A percentile compares a stretch with the other conserved stretches of the same genome.
Evolutionary conservation across 2,329 filamentous ascomycete genomes (phyloP).

Genomic region (Hymenoscyphus albidus): DNA sequence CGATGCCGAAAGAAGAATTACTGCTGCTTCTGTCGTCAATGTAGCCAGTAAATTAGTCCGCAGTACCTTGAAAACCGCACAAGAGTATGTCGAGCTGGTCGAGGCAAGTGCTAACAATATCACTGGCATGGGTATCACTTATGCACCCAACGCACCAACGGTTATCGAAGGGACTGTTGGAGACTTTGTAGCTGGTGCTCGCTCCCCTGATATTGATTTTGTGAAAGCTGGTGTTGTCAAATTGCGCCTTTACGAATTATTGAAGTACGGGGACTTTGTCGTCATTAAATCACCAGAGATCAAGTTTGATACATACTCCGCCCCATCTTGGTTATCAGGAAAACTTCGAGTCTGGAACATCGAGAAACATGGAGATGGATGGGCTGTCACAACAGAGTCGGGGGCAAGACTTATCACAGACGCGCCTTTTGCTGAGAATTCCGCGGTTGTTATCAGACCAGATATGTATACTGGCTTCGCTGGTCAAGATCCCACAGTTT

Average conservation of each 20-base stretch:
- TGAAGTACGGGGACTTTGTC: constrained; percentile 3
- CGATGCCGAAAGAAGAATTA: constrained; percentile 42
- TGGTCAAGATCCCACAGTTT: constrained; percentile 5
- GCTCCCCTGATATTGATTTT: constrained; percentile 11
- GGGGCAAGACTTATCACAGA: neutral
- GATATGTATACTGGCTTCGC: constrained; percentile 16
- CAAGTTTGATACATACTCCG: neutral
- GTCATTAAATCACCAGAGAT: neutral
- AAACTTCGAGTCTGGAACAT: constrained; percentile 7
- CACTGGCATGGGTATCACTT: constrained; percentile 18
- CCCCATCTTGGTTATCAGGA: neutral
- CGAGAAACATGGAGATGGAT: constrained; percentile 1
- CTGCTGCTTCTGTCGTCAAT: constrained; percentile 44
- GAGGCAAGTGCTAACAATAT: constrained; percentile 47
- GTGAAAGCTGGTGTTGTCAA: neutral
- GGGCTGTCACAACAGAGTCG: neutral
- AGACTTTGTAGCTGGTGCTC: constrained; percentile 9
- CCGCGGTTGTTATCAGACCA: constrained; percentile 11
- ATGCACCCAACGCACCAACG: neutral
- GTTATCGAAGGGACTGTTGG: constrained; percentile 8
- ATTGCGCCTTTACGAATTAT: constrained; percentile 3
- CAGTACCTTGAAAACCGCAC: constrained; percentile 42
- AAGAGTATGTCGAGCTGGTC: constrained; percentile 45
- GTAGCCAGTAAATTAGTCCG: constrained; percentile 45
- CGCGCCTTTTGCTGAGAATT: neutral